Percentiles rank a stretch among this genome's conserved stretches.
These are phyloP conservation scores for Pyrenochaeta sp. DNA, from an alignment of 2,329 filamentous ascomycete species.

Conservation along the genomic window DNA sequence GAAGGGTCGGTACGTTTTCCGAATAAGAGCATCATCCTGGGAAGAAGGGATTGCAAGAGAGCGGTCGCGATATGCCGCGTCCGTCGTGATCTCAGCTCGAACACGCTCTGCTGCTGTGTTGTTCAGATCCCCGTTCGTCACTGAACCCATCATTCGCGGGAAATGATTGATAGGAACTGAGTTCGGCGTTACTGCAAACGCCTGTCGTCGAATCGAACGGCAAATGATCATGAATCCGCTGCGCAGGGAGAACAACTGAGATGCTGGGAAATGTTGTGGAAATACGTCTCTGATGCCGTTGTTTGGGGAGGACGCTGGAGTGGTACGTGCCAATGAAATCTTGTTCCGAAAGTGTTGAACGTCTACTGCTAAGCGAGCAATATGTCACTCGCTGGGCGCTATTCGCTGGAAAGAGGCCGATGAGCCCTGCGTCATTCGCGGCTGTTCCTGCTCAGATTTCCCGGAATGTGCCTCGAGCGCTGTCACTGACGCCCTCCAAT, in stretches of 20 bases:
- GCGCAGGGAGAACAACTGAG: neutral
- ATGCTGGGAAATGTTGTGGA: neutral
- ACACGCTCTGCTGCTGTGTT: constrained; percentile 31
- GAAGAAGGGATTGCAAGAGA: constrained; percentile 55
- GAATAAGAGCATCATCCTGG: constrained; percentile 59
- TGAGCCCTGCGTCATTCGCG: constrained; percentile 8
- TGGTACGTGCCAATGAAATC: neutral
- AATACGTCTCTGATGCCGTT: neutral
- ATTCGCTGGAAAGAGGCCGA: no score
- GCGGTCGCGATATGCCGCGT: constrained; percentile 18
- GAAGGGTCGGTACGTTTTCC: constrained; percentile 66
- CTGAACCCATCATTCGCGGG: constrained; percentile 8
- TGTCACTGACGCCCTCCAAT: no score
- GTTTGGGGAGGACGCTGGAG: no score
- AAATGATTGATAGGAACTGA: constrained; percentile 1
- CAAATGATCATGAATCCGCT: constrained; percentile 3
- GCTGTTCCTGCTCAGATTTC: neutral
- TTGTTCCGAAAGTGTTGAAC: neutral
- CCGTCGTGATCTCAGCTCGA: constrained; percentile 17
- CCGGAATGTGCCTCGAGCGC: no score
- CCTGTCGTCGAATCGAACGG: constrained; percentile 1
- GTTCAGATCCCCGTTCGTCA: constrained; percentile 34
- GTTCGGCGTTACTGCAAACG: neutral
- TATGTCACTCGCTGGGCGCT: constrained; percentile 15
- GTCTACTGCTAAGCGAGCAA: constrained; percentile 6